phyloP scores from a whole-genome alignment of 345 rosid species.

The Pugionium cornutum region DNA sequence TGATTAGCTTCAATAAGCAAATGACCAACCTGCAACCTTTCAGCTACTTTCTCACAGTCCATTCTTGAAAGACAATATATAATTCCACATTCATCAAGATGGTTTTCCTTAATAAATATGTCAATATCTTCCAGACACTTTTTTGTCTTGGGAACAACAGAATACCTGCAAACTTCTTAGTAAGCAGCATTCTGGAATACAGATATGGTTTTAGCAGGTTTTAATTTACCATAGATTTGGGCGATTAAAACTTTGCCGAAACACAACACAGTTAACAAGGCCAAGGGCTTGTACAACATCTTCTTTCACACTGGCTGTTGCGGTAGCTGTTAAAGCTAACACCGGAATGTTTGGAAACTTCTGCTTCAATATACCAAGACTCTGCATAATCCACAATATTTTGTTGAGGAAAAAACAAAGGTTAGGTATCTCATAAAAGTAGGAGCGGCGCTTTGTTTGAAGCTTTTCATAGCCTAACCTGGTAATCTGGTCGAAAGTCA shows the following conservation, averaged over 20 bases:
- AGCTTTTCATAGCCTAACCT: constrained; percentile 54
- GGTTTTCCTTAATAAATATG: constrained; percentile 82
- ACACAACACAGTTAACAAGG: constrained; percentile 87
- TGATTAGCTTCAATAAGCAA: constrained; percentile 19
- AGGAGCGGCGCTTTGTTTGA: constrained; percentile 19
- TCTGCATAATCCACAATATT: constrained; percentile 50
- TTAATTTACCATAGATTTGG: constrained; percentile 73
- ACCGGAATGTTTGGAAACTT: constrained; percentile 88
- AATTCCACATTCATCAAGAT: constrained; percentile 96
- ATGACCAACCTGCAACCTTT: constrained; percentile 75
- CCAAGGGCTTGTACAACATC: constrained; percentile 99
- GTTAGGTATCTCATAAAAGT: constrained; percentile 16
- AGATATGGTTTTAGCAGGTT: constrained; percentile 23
- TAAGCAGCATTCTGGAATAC: constrained; percentile 40
- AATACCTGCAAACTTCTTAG: constrained; percentile 61
- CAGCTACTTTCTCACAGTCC: constrained; percentile 98
- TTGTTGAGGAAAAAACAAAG: constrained; percentile 30
- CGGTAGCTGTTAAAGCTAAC: constrained; percentile 96
- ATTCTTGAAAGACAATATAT: constrained; percentile 96
- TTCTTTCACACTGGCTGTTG: constrained; percentile 98
- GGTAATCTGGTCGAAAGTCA: constrained; percentile 99
- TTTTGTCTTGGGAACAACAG: constrained; percentile 81
- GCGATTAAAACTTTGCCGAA: constrained; percentile 97
- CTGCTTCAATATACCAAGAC: constrained; percentile 94
- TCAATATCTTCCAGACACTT: constrained; percentile 91